A percentile compares a stretch with the other conserved stretches of the same genome.
Conservation (phyloP, 192 early-diverging fungal species). For the Mortierella claussenii region DNA sequence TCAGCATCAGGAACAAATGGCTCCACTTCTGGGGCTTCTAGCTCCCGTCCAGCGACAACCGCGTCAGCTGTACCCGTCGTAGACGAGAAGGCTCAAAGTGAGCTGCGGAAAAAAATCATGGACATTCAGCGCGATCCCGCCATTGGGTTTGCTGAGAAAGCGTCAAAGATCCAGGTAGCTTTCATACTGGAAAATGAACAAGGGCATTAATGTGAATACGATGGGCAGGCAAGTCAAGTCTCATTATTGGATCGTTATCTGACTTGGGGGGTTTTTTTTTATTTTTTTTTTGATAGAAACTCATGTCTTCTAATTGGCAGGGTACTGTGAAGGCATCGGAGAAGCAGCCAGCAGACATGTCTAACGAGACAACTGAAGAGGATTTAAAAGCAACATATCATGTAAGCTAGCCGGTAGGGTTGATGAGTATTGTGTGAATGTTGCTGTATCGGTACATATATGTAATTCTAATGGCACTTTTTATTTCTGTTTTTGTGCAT, state of each 20-base stretch:
- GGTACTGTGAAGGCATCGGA: conserved; percentile 26
- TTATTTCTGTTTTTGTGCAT: neutral
- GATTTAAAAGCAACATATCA: conserved; percentile 61
- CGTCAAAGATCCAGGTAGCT: conserved; percentile 75
- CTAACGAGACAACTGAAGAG: conserved; percentile 53
- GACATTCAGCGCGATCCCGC: conserved; percentile 66
- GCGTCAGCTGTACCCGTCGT: conserved; percentile 4
- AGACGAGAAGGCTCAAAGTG: conserved; percentile 37
- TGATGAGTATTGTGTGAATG: too few species aligned
- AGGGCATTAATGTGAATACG: too few species aligned
- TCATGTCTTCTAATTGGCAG: conserved; percentile 66
- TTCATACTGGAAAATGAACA: too few species aligned
- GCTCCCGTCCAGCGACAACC: neutral
- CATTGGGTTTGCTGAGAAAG: conserved; percentile 68
- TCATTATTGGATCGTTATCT: too few species aligned
- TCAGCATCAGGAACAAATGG: neutral
- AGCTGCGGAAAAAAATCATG: conserved; percentile 73
- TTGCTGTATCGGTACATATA: too few species aligned
- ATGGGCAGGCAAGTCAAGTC: too few species aligned
- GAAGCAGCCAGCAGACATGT: conserved; percentile 23
- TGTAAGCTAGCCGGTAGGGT: too few species aligned
- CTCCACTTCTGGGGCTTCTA: neutral
- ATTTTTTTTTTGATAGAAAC: conserved; percentile 50
- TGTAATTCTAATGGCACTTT: too few species aligned
- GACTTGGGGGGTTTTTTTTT: too few species aligned